Evolutionary conservation across 306 rosid genomes (phyloP), one percentile per base, ranked within the genome.

Genomic region (Vicia villosa): DNA sequence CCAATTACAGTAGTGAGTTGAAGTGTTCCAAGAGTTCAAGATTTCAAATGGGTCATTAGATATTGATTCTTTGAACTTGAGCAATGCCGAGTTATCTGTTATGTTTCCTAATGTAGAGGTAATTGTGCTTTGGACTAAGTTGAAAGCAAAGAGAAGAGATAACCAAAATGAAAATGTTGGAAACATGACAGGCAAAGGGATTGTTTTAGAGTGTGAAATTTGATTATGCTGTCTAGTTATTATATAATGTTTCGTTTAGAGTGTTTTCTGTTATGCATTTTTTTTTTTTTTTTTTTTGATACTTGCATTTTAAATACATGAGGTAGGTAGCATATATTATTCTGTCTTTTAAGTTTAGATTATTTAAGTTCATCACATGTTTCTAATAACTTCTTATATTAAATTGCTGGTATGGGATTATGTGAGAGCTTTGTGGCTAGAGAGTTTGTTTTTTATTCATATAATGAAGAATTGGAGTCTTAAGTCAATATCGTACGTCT

Each of bases 71-170:
- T 42, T 11, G 47, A 42, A 42, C 13, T 42, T 42, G 16, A 42
- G 47, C 15, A 83, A 49, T 1, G 80, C 78, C 10, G 55, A 56
- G 5, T 10, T 47, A 10, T 76, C 77, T 0, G 46, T 63, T 0
- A 72, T 32, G 3, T 76, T 83, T 63, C 32, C 67, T 16, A 8
- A 36, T 11, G 59, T 6, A 24, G 3, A 17, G 19, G 41, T 58
- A 52, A 17, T 1, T 17, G n/a, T 42, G 42, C 45, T 52, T 3
- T 36, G 41, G 58, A 26, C 5, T 3, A 59, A 55, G 28, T 14
- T 64, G 55, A 24, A 10, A 8, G 57, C 17, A 45, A 47, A 12
- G 20, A 10, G 47, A 16, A 62, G 32, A 28, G 2, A 38, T 36
- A 62, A 34, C 30, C 59, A 36, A 16, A 10, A 34, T 51, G 46